Base-by-base conservation (phyloP, 2,329 filamentous ascomycete genomes). In the Anthostomella pinea region DNA sequence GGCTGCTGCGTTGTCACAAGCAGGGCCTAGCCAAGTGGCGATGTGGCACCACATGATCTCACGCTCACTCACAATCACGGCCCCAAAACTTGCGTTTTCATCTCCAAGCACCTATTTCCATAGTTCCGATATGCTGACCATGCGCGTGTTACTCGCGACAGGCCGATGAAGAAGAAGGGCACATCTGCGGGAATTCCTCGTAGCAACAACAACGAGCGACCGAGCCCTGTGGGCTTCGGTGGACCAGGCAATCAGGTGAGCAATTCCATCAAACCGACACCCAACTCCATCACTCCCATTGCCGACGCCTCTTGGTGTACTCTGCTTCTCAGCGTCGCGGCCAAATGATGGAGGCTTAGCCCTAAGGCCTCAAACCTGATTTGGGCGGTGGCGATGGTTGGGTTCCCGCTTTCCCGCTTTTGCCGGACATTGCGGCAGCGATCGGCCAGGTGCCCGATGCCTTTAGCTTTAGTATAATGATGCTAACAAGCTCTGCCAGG, bases 91-190 rank as follows among this genome's bases (percentile, higher is more conserved):
- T 32, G 18, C 45, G 41, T 44, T 29, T 40, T 33, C 38, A 35
- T 33, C 31, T 33, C 35, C 30, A 33, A 31, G 26, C 33, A 35
- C 37, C 30, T 37, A 45, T 36, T 31, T 30, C 36, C 29, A 38
- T 28, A 38, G 27, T 42, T 33, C 17, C 16, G 30, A 35, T 35
- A 52, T 33, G 50, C 46, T 56, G 41, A 57, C 42, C 16, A 26
- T 33, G 20, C 28, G 20, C 36, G 27, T 32, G 17, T 30, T 40
- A 19, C 41, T 35, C 38, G 33, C 36, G 39, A 35, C 58, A 90
- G 85, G 49, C 85, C 85, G 28, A 74, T 83, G 62, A 90, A 90
- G 69, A 87, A 85, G 67, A 84, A 83, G 62, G 72, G 80, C 51
- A 77, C 79, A 48, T 76, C 80, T 51, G 82, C 81, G 59, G 85